Evolutionary conservation across 345 rosid species (phyloP), one percentile per base, ranked within the genome.

Genomic region (Linum usitatissimum): DNA sequence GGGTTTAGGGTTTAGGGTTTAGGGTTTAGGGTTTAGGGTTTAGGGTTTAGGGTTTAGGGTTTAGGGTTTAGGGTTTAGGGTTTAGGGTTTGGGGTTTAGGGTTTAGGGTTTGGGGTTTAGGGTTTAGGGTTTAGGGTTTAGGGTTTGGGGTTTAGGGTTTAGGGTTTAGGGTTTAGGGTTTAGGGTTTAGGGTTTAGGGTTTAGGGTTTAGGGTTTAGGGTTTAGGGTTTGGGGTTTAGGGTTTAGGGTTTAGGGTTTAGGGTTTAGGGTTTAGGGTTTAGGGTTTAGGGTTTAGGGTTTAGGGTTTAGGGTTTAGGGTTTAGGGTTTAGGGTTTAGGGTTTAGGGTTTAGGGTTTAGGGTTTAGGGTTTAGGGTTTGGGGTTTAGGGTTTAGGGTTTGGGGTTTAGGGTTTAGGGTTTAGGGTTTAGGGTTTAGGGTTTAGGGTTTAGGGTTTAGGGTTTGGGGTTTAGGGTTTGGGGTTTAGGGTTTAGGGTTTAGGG

Each of bases 1-100:
- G 66, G 66, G 66, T 63, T 63, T 63, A 63, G 66, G 66, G 66
- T 63, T 63, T 63, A 63, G 65, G 65, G 65, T 61, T 39, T 23
- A 38, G 17, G 42, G 62, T 39, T 30, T 62, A 20, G 30, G 55
- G 65, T 54, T 62, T 45, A 20, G 30, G 65, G 65, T 54, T 60
- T 60, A 36, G 42, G 64, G 64, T 48, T 60, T 60, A 4, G 19
- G 64, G 64, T 48, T 60, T 60, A 36, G 42, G 64, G 64, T 48
- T 60, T 60, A 10, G 18, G 23, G 64, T 48, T 60, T 60, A 36
- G 42, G 64, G 64, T 48, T 60, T 59, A 10, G 18, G 62, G 62
- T 59, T 59, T 59, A 59, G 62, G 62, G 62, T 60, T 60, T 6
- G 9, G 53, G 64, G 64, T 61, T 61, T 61, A 40, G 64, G 64